Evolutionary conservation across 2,329 filamentous ascomycete genomes (phyloP).

Genomic region (Chaetomium sp.): DNA sequence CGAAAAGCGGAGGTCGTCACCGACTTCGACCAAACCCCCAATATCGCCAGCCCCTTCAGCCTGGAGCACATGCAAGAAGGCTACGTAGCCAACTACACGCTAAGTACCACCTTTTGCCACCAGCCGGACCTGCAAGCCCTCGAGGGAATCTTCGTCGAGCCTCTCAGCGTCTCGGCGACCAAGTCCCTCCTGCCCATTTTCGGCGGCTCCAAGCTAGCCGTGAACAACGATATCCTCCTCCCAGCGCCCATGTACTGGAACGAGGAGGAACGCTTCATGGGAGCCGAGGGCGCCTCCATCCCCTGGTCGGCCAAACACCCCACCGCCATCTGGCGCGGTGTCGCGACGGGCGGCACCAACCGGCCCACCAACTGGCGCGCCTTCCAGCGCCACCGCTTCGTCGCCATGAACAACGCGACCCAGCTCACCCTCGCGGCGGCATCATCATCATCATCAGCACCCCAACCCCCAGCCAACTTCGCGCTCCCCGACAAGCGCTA

Average conservation of each 20-base stretch:
- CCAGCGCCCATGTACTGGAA: conserved; percentile 71
- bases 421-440: conserved; percentile 48
- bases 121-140: conserved; percentile 64
- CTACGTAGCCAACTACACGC: conserved; percentile 63
- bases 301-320: conserved; percentile 61
- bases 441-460: conserved; percentile 58
- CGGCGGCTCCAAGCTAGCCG: conserved; percentile 66
- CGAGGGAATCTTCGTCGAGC: conserved; percentile 66
- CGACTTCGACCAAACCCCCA: conserved; percentile 49
- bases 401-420: conserved; percentile 71
- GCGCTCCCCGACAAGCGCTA: not conserved
- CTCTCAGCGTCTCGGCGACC: conserved; percentile 58
- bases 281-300: conserved; percentile 54
- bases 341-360: conserved; percentile 66
- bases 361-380: conserved; percentile 65
- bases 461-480: conserved; percentile 41
- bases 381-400: conserved; percentile 75
- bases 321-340: conserved; percentile 64
- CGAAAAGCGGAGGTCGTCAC: conserved; percentile 50
- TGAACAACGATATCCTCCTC: conserved; percentile 71
- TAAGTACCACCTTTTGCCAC: conserved; percentile 64
- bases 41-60: conserved; percentile 50
- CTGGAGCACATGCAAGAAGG: conserved; percentile 56
- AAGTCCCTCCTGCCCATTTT: conserved; percentile 66
- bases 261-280: conserved; percentile 63